Conservation (phyloP, 2,329 filamentous ascomycete species). For the Claviceps maximensis region DNA sequence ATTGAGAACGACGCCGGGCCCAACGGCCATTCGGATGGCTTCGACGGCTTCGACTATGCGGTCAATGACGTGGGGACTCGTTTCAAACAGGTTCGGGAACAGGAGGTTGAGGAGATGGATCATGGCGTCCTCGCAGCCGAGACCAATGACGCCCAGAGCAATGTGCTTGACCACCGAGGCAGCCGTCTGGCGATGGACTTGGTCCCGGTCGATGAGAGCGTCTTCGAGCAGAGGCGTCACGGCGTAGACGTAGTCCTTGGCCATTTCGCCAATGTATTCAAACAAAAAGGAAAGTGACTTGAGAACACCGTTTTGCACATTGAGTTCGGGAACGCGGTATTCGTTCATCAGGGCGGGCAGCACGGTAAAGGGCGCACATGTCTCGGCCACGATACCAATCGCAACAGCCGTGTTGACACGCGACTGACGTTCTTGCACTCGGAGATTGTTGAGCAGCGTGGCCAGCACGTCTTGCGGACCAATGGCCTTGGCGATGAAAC, state of each 20-base stretch:
- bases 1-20: constrained; percentile 86
- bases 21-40: constrained; percentile 84
- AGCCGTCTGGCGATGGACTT: constrained; percentile 94
- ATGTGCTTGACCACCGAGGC: constrained; percentile 97
- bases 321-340: constrained; percentile 94
- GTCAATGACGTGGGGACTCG: constrained; percentile 95
- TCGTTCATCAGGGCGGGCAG: constrained; percentile 99
- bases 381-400: constrained; percentile 96
- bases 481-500: constrained; percentile 98
- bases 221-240: constrained; percentile 93
- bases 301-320: constrained; percentile 96
- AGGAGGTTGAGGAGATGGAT: constrained; percentile 91
- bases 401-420: constrained; percentile 97
- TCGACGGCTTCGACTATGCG: constrained; percentile 96
- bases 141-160: constrained; percentile 88
- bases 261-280: constrained; percentile 99
- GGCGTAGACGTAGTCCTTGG: constrained; percentile 98
- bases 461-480: constrained; percentile 94
- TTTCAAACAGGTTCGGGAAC: constrained; percentile 96
- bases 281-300: constrained; percentile 96
- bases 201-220: constrained; percentile 91
- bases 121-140: constrained; percentile 98
- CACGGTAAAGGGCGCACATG: constrained; percentile 94
- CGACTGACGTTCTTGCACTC: constrained; percentile 94
- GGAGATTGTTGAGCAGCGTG: constrained; percentile 88